Evolutionary conservation across 2,329 filamentous ascomycete genomes (phyloP), one percentile per base, ranked within the genome.

Genomic region (Colletotrichum cuscutae): DNA sequence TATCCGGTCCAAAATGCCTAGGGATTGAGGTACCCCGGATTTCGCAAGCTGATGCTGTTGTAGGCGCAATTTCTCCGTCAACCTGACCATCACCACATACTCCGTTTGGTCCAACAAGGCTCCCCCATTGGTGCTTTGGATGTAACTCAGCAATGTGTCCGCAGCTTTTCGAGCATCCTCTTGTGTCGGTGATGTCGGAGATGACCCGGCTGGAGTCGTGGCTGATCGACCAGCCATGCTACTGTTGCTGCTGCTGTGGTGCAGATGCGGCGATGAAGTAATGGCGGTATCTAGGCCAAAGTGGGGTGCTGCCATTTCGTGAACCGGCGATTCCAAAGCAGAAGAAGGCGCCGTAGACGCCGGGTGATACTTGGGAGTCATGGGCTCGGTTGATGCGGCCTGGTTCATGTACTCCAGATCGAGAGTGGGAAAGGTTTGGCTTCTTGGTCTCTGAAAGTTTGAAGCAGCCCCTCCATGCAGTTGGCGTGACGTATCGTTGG

Each of bases 111-210:
- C 94, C 19, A 94, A 90, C 37, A 95, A 89, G 1, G 91, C 92
- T 26, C 82, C 85, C 0, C 87, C 83, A 13, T 91, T 90, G 76
- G 93, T 89, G 73, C 91, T 91, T 77, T 94, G 89, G 80, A 98
- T 93, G 79, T 96, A 98, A 73, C 84, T 92, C 80, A 97, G 89
- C 24, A 98, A 90, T 2, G 95, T 91, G 77, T 96, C 92, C 5
- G 97, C 88, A 1, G 95, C 96, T 64, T 91, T 89, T 52, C 94
- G 89, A 4, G 95, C 95, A 81, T 98, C 95, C 77, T 98, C 95
- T 76, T 95, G 93, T 0, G 92, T 95, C 0, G 93, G 93, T 1
- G 93, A 93, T 32, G 83, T 89, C 1, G 92, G 88, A 62, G 90
- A 88, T 53, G 89, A 88, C 73, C 89, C 84, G 49, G 90, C 84